Percentiles rank a stretch among this genome's conserved stretches.
Conservation (phyloP, 2,329 filamentous ascomycete genomes). For the Trichoderma sp. region DNA sequence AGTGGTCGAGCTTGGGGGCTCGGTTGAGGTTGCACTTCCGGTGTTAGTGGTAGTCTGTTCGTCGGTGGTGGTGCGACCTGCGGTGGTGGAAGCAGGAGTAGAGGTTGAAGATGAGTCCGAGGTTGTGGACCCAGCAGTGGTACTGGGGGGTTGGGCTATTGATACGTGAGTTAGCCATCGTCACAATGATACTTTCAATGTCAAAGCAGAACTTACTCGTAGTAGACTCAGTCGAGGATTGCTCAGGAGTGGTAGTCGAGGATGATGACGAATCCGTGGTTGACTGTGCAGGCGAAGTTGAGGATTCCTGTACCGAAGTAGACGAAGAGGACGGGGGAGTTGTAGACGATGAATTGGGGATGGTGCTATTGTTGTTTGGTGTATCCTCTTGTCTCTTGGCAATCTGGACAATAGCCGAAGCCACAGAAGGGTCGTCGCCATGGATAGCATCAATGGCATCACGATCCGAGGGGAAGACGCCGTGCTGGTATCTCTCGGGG, state of each 20-base stretch:
- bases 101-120: background rate
- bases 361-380: conserved; percentile 30
- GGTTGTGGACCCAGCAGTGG: background rate
- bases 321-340: conserved; percentile 7
- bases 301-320: background rate
- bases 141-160: background rate
- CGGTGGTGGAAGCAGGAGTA: conserved; percentile 6
- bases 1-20: background rate
- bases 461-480: conserved; percentile 64
- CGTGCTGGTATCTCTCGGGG: conserved; percentile 63
- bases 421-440: conserved; percentile 58
- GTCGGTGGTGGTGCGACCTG: background rate
- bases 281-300: background rate
- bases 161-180: background rate
- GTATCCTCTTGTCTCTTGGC: conserved; percentile 57
- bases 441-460: conserved; percentile 63
- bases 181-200: background rate
- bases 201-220: background rate
- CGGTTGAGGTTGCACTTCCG: background rate
- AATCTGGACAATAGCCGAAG: conserved; percentile 61
- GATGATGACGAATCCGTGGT: background rate
- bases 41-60: conserved; percentile 4
- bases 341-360: conserved; percentile 19
- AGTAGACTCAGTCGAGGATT: background rate
- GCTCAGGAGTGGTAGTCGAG: background rate